A percentile compares a stretch with the other conserved stretches of the same genome.
Conservation (phyloP, 116 monocot genomes). For the Papilionanthe hybrid region DNA sequence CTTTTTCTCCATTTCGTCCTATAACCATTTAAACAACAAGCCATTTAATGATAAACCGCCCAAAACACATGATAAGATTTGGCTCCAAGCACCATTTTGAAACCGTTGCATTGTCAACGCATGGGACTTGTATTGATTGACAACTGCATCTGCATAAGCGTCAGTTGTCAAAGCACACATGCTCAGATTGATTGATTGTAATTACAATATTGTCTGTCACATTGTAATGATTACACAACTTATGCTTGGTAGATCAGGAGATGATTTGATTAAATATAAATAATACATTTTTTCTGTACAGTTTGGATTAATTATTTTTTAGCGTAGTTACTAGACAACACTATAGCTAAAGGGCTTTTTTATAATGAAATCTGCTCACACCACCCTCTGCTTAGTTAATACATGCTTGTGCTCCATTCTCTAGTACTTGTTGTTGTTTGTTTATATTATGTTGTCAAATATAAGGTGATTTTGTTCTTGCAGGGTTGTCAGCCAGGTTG, state of each 20-base stretch:
- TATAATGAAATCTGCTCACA: background rate
- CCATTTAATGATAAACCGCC: too few relatives aligned
- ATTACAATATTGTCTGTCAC: background rate
- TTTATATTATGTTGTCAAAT: background rate
- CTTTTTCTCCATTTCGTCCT: too few relatives aligned
- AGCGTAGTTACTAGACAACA: background rate
- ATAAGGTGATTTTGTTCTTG: conserved; percentile 13
- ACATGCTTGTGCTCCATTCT: background rate
- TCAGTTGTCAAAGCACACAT: background rate
- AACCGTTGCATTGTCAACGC: too few relatives aligned
- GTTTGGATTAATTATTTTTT: background rate
- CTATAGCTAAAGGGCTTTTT: background rate
- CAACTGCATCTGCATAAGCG: background rate
- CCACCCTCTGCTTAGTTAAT: background rate
- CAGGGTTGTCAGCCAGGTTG: conserved; percentile 98
- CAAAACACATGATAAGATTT: too few relatives aligned
- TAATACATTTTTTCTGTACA: background rate
- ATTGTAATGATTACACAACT: background rate
- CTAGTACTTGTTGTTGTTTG: background rate
- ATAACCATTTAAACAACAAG: too few relatives aligned
- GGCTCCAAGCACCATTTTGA: too few relatives aligned
- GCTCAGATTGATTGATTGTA: background rate
- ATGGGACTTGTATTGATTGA: background rate
- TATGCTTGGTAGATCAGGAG: background rate
- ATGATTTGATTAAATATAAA: background rate